These are phyloP conservation scores for Erodium texanum DNA, from an alignment of 441 rosid genomes.

Conservation along the genomic window DNA sequence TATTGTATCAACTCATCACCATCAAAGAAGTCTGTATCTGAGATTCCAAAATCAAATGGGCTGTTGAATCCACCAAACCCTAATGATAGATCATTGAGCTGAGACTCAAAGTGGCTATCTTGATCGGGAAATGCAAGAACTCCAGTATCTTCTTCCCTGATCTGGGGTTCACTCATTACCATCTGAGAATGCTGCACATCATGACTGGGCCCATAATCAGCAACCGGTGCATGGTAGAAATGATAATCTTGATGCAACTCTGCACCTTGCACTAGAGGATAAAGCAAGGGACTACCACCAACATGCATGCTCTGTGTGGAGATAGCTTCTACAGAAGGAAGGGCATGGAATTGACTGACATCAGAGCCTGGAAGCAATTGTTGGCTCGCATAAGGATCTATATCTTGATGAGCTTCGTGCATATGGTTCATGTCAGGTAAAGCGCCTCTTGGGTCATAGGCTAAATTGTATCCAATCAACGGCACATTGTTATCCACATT, in stretches of 20 bases:
- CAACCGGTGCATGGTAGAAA: conserved; percentile 36
- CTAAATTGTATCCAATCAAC: conserved; percentile 24
- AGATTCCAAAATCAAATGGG: background rate
- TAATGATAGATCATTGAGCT: background rate
- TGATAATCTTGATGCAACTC: conserved; percentile 44
- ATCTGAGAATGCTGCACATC: conserved; percentile 36
- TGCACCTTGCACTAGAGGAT: conserved; percentile 33
- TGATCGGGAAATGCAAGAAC: background rate
- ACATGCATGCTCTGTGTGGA: conserved; percentile 38
- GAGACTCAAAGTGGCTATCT: conserved; percentile 15
- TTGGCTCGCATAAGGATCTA: conserved; percentile 32
- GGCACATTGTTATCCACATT: conserved; percentile 25
- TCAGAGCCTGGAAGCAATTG: conserved; percentile 27
- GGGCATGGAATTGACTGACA: conserved; percentile 25
- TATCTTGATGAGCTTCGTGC: conserved; percentile 24
- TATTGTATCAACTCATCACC: background rate
- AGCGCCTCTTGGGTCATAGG: background rate
- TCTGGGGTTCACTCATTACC: conserved; percentile 29
- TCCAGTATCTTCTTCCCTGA: conserved; percentile 29
- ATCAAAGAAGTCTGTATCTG: background rate
- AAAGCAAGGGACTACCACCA: conserved; percentile 45
- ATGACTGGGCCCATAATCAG: conserved; percentile 35
- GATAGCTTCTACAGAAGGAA: conserved; percentile 31
- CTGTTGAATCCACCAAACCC: background rate
- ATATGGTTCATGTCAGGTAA: conserved; percentile 15